Evolutionary conservation across 2,329 filamentous ascomycete genomes (phyloP).

Genomic region (Microcyclospora tardicrescens): DNA sequence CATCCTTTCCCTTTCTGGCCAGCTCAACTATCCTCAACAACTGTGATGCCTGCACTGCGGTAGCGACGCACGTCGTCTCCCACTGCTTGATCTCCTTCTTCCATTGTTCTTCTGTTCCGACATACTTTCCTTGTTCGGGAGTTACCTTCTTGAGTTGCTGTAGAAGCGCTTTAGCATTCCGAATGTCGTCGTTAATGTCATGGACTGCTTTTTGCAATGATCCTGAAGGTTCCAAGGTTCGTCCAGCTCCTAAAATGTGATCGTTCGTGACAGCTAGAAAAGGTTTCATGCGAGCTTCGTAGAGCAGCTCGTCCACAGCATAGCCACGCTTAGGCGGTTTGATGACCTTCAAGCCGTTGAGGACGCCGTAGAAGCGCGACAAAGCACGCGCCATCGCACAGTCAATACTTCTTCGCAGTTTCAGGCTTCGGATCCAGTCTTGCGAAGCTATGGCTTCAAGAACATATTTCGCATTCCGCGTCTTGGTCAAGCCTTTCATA

Average conservation of each 20-base stretch:
- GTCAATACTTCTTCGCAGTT: too few species aligned
- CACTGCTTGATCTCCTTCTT: conserved; percentile 20
- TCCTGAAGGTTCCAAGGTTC: conserved; percentile 29
- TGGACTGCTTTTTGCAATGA: neutral
- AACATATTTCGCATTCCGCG: conserved; percentile 15
- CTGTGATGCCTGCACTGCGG: conserved; percentile 15
- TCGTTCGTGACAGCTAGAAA: conserved; percentile 59
- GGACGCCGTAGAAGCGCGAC: conserved; percentile 48
- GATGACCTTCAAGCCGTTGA: conserved; percentile 46
- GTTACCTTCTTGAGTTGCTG: conserved; percentile 25
- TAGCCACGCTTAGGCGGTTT: conserved; percentile 47
- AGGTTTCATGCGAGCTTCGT: conserved; percentile 77
- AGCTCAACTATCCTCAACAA: conserved; percentile 10
- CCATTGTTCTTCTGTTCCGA: conserved; percentile 28
- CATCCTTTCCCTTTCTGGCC: conserved; percentile 7
- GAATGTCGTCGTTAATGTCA: conserved; percentile 15
- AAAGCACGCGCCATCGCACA: conserved; percentile 21
- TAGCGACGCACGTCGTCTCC: conserved; percentile 20
- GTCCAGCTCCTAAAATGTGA: conserved; percentile 29
- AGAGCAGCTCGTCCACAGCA: conserved; percentile 53
- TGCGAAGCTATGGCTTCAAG: conserved; percentile 7
- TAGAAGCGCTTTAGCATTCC: conserved; percentile 24
- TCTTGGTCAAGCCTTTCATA: conserved; percentile 16
- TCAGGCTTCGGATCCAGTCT: conserved; percentile 13
- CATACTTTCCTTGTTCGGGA: conserved; percentile 19